phyloP scores from a whole-genome alignment of 352 stramenopile species.

The Phytophthora hybrid region DNA sequence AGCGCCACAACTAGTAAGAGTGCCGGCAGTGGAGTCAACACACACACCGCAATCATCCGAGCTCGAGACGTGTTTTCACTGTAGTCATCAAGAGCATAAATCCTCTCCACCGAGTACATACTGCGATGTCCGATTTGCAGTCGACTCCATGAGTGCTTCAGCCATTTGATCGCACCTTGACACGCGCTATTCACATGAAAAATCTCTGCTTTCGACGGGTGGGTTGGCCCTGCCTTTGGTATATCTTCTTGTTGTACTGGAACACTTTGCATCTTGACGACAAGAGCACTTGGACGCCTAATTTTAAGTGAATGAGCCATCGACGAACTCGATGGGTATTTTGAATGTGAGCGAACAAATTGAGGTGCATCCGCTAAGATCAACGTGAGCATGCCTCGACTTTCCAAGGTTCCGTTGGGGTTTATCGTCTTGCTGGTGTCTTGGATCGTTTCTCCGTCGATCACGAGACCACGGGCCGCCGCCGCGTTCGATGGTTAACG shows the following conservation, averaged over 20 bases:
- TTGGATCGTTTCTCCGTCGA: too few relatives aligned
- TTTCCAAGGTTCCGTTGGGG: too few relatives aligned
- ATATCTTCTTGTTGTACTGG: not conserved
- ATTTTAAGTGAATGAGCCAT: not conserved
- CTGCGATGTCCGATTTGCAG: conserved; percentile 13
- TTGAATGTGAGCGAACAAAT: not conserved
- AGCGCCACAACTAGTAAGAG: conserved; percentile 2
- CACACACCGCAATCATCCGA: conserved; percentile 12
- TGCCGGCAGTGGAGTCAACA: conserved; percentile 4
- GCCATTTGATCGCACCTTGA: not conserved
- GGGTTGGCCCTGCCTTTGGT: not conserved
- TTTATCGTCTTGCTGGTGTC: too few relatives aligned
- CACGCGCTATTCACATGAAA: not conserved
- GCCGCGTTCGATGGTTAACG: too few relatives aligned
- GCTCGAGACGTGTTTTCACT: not conserved
- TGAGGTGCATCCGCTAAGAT: too few relatives aligned
- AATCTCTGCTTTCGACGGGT: not conserved
- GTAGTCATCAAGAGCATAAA: conserved; percentile 12
- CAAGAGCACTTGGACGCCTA: not conserved
- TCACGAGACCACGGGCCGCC: too few relatives aligned
- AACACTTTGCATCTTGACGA: not conserved
- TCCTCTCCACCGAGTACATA: conserved; percentile 10
- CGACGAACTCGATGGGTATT: not conserved
- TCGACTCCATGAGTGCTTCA: not conserved
- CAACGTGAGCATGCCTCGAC: too few relatives aligned